Conservation (phyloP, 306 rosid species). For the Notholithocarpus densiflorus region DNA sequence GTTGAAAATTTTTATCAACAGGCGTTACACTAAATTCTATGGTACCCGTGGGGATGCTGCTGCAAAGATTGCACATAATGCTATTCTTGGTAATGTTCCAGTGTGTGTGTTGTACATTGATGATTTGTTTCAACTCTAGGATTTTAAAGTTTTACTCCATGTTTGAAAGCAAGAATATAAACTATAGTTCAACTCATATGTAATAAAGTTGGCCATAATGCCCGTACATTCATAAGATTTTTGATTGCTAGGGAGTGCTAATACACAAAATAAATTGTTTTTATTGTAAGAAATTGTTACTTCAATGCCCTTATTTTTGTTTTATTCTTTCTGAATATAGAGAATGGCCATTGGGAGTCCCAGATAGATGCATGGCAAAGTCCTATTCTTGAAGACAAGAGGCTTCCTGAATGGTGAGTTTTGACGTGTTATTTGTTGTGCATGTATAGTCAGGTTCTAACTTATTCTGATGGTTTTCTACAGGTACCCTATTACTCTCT, state of each 20-base stretch:
- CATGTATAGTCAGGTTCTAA: constrained; percentile 17
- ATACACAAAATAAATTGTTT: background rate
- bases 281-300: background rate
- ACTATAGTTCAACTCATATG: constrained; percentile 1
- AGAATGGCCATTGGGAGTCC: constrained; percentile 74
- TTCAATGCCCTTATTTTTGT: constrained; percentile 1
- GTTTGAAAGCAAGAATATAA: constrained; percentile 13
- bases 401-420: constrained; percentile 91
- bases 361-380: constrained; percentile 95
- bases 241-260: constrained; percentile 12
- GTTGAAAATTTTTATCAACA: constrained; percentile 40
- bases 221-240: constrained; percentile 8
- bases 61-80: constrained; percentile 80
- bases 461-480: constrained; percentile 23
- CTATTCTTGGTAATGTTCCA: constrained; percentile 65
- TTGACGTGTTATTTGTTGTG: constrained; percentile 20
- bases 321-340: constrained; percentile 31
- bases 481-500: constrained; percentile 92
- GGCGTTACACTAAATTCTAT: constrained; percentile 93
- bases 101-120: background rate
- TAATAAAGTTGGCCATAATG: constrained; percentile 9
- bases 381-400: constrained; percentile 85
- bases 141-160: background rate
- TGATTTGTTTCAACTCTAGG: background rate
- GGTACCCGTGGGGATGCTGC: constrained; percentile 78